Evolutionary conservation across 2,329 filamentous ascomycete genomes (phyloP).

Genomic region (Venturia aucupariae): DNA sequence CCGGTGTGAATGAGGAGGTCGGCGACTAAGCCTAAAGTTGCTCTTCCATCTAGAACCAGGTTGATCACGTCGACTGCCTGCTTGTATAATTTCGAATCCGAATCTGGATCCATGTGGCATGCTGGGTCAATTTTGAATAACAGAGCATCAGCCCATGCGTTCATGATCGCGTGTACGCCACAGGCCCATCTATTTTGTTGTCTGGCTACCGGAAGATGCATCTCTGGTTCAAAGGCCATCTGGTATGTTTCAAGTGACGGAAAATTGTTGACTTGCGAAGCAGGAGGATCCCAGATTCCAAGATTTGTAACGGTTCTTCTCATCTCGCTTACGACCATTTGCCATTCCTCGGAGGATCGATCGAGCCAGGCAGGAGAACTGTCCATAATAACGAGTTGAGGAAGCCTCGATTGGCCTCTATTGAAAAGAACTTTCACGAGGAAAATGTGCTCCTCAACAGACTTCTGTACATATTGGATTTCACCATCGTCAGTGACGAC

Average conservation of each 20-base stretch:
- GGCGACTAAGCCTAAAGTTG: neutral
- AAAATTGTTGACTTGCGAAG: neutral
- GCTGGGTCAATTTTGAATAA: neutral
- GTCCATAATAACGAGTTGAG: neutral
- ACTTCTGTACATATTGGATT: neutral
- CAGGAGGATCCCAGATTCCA: neutral
- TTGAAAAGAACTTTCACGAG: neutral
- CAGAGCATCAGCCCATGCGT: conserved; percentile 1
- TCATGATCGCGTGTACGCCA: conserved; percentile 8
- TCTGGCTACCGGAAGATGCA: neutral
- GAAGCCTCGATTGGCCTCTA: neutral
- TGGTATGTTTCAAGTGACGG: neutral
- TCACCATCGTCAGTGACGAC: neutral
- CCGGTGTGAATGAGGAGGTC: neutral
- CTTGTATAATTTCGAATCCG: neutral
- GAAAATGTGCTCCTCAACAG: neutral
- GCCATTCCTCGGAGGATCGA: neutral
- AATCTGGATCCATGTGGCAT: neutral
- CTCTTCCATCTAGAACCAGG: neutral
- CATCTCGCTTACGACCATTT: neutral
- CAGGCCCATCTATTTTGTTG: conserved; percentile 1
- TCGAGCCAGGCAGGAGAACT: neutral
- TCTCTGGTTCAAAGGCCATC: neutral
- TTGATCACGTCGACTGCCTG: neutral
- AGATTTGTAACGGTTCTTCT: neutral